These are phyloP conservation scores for Bidens hawaiensis DNA, from an alignment of 140 eudicot species.

Conservation along the genomic window DNA sequence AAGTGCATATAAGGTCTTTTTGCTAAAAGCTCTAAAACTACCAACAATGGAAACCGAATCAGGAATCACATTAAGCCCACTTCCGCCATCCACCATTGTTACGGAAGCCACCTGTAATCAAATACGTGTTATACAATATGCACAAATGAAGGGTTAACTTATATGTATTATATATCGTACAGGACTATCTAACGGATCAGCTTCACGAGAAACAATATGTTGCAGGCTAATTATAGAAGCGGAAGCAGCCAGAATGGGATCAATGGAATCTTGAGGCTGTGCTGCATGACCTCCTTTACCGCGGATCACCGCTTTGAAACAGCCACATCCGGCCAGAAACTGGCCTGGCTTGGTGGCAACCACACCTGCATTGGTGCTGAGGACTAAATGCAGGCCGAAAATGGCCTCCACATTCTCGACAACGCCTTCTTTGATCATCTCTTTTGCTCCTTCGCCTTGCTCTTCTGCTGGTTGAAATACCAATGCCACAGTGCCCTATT, in stretches of 20 bases:
- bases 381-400: conserved; percentile 51
- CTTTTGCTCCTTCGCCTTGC: conserved; percentile 55
- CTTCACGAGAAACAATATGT: conserved; percentile 47
- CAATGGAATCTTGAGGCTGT: conserved; percentile 30
- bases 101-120: conserved; percentile 76
- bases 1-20: conserved; percentile 43
- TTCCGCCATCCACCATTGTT: conserved; percentile 43
- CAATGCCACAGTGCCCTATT: conserved; percentile 56
- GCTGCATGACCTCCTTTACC: conserved; percentile 51
- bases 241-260: conserved; percentile 68
- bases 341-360: conserved; percentile 51
- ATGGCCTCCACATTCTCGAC: conserved; percentile 54
- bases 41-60: conserved; percentile 53
- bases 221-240: conserved; percentile 64
- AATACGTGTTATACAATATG: too few species aligned
- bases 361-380: conserved; percentile 38
- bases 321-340: conserved; percentile 63
- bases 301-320: conserved; percentile 50
- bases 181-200: conserved; percentile 56
- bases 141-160: background rate
- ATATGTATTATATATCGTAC: too few species aligned
- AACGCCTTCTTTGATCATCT: conserved; percentile 54
- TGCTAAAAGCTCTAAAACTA: conserved; percentile 60
- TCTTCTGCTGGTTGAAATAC: conserved; percentile 77
- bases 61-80: conserved; percentile 51